phyloP scores from a whole-genome alignment of 1,284 basidiomycete genomes.

The Trichosporon sp. region DNA sequence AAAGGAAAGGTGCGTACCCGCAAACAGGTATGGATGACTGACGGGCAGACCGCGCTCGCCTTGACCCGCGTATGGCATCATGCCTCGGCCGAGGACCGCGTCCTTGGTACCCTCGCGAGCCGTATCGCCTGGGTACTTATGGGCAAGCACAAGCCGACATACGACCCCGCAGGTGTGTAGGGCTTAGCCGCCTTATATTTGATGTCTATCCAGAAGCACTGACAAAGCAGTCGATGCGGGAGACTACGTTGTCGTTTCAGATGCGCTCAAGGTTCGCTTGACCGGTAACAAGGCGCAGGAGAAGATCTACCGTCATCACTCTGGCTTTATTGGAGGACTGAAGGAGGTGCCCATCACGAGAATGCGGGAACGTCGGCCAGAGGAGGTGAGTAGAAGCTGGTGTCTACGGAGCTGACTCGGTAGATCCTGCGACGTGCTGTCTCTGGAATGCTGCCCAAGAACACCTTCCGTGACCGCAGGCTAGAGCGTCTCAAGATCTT shows the following conservation, averaged over 20 bases:
- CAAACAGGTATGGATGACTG: neutral
- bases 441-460: conserved; percentile 94
- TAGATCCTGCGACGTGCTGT: conserved; percentile 94
- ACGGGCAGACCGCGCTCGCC: conserved; percentile 75
- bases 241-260: conserved; percentile 95
- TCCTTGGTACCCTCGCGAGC: conserved; percentile 87
- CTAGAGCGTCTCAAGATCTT: conserved; percentile 82
- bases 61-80: conserved; percentile 94
- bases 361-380: conserved; percentile 79
- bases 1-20: conserved; percentile 33
- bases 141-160: conserved; percentile 99
- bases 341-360: conserved; percentile 79
- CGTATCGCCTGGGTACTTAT: conserved; percentile 91
- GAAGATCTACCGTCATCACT: conserved; percentile 80
- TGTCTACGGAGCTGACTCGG: neutral
- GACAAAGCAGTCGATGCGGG: conserved; percentile 72
- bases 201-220: neutral
- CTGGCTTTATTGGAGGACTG: conserved; percentile 88
- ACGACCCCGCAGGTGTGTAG: conserved; percentile 73
- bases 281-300: conserved; percentile 87
- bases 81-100: conserved; percentile 80
- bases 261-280: conserved; percentile 76
- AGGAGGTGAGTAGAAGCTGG: conserved; percentile 64
- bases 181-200: neutral
- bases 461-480: conserved; percentile 78